A percentile compares a stretch with the other conserved stretches of the same genome.
Evolutionary conservation across 2,329 filamentous ascomycete genomes (phyloP).

Genomic region (Penicillium digitatum): DNA sequence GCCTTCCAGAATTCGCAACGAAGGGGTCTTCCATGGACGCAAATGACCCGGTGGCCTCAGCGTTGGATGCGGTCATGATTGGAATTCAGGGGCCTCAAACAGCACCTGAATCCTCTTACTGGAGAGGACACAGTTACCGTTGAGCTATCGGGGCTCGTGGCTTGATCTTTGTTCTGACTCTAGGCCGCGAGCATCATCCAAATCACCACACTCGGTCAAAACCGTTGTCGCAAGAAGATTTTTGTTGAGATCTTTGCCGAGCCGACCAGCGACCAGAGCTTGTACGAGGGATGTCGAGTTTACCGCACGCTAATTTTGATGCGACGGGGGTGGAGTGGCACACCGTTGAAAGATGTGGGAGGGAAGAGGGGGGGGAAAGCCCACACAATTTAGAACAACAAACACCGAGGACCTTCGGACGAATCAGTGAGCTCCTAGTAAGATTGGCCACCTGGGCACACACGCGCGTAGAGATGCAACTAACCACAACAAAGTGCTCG

Average conservation of each 20-base stretch:
- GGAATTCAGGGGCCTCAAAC: slow-evolving; percentile 10
- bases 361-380: slow-evolving; percentile 11
- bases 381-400: slow-evolving; percentile 10
- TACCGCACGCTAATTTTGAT: slow-evolving; percentile 10
- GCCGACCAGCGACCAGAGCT: slow-evolving; percentile 33
- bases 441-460: slow-evolving; percentile 12
- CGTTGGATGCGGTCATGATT: slow-evolving; percentile 17
- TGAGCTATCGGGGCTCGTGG: slow-evolving; percentile 22
- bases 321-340: slow-evolving; percentile 8
- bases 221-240: slow-evolving; percentile 6
- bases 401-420: slow-evolving; percentile 15
- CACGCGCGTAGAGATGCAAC: slow-evolving; percentile 13
- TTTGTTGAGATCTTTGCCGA: slow-evolving; percentile 13
- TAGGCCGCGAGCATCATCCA: slow-evolving; percentile 32
- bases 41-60: slow-evolving; percentile 17
- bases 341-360: slow-evolving; percentile 13
- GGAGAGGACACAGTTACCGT: slow-evolving; percentile 23
- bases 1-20: slow-evolving; percentile 46
- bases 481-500: slow-evolving; percentile 15
- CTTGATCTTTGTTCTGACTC: slow-evolving; percentile 18
- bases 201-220: slow-evolving; percentile 14
- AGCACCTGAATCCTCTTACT: slow-evolving; percentile 20
- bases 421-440: slow-evolving; percentile 15
- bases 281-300: slow-evolving; percentile 7
- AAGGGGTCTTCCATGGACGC: slow-evolving; percentile 54